Conservation (phyloP, 139 green algal genomes). For the Asterochloris erici region DNA sequence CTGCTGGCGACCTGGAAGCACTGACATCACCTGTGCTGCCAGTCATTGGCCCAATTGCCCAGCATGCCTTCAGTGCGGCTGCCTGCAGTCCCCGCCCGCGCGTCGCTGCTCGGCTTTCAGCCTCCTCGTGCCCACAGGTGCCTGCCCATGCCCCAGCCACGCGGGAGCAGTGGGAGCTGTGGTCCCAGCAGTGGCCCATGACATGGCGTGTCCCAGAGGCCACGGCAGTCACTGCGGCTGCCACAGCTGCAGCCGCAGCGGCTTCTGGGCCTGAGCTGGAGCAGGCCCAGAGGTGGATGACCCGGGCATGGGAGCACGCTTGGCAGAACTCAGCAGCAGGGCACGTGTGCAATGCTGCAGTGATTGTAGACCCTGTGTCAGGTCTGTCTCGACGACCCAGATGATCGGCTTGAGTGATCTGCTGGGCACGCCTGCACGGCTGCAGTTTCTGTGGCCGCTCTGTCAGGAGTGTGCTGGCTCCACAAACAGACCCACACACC, state of each 20-base stretch:
- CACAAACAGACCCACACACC: too few relatives aligned
- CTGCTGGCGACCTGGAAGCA: not conserved
- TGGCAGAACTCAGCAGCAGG: not conserved
- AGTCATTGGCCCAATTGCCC: not conserved
- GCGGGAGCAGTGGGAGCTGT: slow-evolving; percentile 52
- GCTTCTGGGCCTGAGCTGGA: slow-evolving; percentile 3
- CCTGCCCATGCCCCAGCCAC: slow-evolving; percentile 44
- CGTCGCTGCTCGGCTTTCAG: too few relatives aligned
- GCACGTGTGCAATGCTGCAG: slow-evolving; percentile 46
- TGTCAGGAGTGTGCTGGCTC: too few relatives aligned
- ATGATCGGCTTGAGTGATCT: not conserved
- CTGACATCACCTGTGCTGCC: not conserved
- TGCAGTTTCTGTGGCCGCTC: not conserved
- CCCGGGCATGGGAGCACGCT: slow-evolving; percentile 25
- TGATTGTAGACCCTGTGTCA: slow-evolving; percentile 59
- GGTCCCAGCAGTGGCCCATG: slow-evolving; percentile 69
- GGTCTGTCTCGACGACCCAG: not conserved
- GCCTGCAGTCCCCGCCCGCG: not conserved
- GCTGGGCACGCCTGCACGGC: not conserved
- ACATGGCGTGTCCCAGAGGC: slow-evolving; percentile 54
- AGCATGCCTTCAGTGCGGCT: not conserved
- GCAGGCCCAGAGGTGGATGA: slow-evolving; percentile 50
- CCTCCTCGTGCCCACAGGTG: slow-evolving; percentile 12
- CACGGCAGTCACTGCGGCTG: slow-evolving; percentile 1
- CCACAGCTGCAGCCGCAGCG: not conserved